These are phyloP conservation scores for Phytophthora podocarpi DNA, from an alignment of 352 stramenopile genomes.

Conservation along the genomic window DNA sequence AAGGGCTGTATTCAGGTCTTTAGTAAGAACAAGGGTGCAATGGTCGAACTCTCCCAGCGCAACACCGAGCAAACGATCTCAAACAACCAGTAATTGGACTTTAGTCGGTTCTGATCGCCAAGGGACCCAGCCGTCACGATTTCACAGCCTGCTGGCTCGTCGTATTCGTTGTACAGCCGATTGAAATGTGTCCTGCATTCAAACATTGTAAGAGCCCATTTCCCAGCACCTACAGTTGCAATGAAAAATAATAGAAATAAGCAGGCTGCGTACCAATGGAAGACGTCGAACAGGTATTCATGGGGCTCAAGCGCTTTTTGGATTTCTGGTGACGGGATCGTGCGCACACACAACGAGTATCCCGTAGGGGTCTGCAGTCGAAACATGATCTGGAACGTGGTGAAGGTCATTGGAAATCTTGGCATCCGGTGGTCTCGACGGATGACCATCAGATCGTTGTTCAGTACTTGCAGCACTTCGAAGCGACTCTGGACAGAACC, in stretches of 20 bases:
- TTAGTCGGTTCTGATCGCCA: constrained; percentile 36
- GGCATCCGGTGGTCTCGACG: constrained; percentile 51
- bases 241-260: not conserved
- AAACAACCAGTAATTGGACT: constrained; percentile 59
- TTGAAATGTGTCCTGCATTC: constrained; percentile 50
- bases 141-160: constrained; percentile 46
- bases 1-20: constrained; percentile 3
- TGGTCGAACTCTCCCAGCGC: constrained; percentile 50
- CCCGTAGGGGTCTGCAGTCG: constrained; percentile 54
- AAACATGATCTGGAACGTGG: constrained; percentile 61
- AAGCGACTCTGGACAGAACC: constrained; percentile 48
- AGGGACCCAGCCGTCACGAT: constrained; percentile 54
- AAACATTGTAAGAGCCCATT: too few species aligned
- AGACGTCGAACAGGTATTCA: constrained; percentile 60
- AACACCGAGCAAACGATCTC: constrained; percentile 63
- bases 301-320: constrained; percentile 42
- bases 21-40: constrained; percentile 41
- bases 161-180: constrained; percentile 44
- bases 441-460: constrained; percentile 58
- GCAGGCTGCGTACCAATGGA: constrained; percentile 54
- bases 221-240: too few species aligned
- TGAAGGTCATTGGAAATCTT: constrained; percentile 47
- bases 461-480: constrained; percentile 52
- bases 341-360: constrained; percentile 58
- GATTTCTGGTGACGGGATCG: constrained; percentile 54